Evolutionary conservation across 345 rosid species (phyloP).

Genomic region (Linum tenue): DNA sequence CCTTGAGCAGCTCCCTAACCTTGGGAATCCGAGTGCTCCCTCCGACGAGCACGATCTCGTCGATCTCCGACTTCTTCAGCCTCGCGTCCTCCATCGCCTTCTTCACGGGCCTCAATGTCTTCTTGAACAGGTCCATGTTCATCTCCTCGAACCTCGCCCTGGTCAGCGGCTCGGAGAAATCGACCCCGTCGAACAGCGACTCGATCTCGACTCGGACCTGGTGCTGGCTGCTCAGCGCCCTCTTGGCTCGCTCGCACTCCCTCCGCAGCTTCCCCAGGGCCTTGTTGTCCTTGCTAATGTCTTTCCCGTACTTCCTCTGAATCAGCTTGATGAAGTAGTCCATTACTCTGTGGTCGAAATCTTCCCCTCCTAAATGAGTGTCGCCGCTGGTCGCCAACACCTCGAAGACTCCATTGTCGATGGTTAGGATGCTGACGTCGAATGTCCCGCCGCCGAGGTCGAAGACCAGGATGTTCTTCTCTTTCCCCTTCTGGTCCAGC

Average conservation of each 20-base stretch:
- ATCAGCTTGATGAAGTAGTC: neutral
- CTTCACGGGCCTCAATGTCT: neutral
- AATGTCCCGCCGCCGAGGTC: conserved; percentile 16
- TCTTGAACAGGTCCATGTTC: neutral
- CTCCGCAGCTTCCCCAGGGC: neutral
- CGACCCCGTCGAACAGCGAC: neutral
- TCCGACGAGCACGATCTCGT: conserved; percentile 22
- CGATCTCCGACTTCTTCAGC: conserved; percentile 11
- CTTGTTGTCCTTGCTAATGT: neutral
- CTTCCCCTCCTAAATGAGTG: conserved; percentile 14
- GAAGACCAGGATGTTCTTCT: neutral
- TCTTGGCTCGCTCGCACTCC: neutral
- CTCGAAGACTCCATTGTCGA: conserved; percentile 13
- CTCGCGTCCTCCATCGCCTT: conserved; percentile 4
- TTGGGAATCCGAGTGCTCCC: conserved; percentile 19
- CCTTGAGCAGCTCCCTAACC: neutral
- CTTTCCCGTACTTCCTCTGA: neutral
- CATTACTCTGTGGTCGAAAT: neutral
- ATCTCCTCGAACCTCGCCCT: neutral
- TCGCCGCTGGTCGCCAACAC: conserved; percentile 11
- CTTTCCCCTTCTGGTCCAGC: neutral
- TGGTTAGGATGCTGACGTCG: conserved; percentile 8
- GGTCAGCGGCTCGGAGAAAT: neutral
- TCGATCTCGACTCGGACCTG: neutral
- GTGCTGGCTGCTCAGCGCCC: neutral